Evolutionary conservation across 805 yeast genomes (phyloP).

Genomic region (Metschnikowia koreensis): DNA sequence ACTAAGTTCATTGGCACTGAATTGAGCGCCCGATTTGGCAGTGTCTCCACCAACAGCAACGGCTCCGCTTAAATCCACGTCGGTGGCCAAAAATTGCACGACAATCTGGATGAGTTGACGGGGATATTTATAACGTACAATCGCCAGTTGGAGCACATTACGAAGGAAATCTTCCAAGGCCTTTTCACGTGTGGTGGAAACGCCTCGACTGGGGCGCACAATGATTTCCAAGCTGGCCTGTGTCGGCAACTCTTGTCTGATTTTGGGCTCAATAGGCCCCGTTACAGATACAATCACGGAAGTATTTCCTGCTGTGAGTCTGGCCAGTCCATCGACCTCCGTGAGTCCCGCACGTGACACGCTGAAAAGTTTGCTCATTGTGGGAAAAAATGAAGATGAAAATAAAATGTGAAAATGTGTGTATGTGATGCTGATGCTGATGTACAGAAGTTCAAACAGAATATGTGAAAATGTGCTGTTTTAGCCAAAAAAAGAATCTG

Average conservation of each 20-base stretch:
- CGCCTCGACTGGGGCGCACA: slow-evolving; percentile 76
- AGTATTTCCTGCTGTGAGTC: slow-evolving; percentile 48
- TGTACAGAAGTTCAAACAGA: too few species aligned
- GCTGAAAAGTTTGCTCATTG: slow-evolving; percentile 6
- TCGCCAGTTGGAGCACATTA: slow-evolving; percentile 55
- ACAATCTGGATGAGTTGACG: slow-evolving; percentile 56
- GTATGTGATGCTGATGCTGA: too few species aligned
- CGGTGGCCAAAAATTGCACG: slow-evolving; percentile 39
- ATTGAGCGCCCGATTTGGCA: slow-evolving; percentile 22
- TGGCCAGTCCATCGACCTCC: slow-evolving; percentile 81
- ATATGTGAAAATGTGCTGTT: too few species aligned
- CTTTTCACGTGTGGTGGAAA: slow-evolving; percentile 73
- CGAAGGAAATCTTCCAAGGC: slow-evolving; percentile 69
- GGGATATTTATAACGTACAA: slow-evolving; percentile 68
- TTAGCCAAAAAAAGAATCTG: too few species aligned
- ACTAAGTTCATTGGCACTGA: slow-evolving; percentile 52
- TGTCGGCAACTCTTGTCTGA: slow-evolving; percentile 82
- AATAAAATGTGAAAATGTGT: too few species aligned
- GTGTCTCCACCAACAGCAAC: slow-evolving; percentile 17
- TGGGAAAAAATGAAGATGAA: too few species aligned
- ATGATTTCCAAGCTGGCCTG: slow-evolving; percentile 73
- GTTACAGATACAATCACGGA: slow-evolving; percentile 73
- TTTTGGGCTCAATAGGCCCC: slow-evolving; percentile 86
- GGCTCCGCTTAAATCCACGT: slow-evolving; percentile 18
- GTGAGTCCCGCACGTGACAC: slow-evolving; percentile 34